Conservation (phyloP, 495 filamentous ascomycete genomes). For the Aspergillus sclerotioniger region DNA sequence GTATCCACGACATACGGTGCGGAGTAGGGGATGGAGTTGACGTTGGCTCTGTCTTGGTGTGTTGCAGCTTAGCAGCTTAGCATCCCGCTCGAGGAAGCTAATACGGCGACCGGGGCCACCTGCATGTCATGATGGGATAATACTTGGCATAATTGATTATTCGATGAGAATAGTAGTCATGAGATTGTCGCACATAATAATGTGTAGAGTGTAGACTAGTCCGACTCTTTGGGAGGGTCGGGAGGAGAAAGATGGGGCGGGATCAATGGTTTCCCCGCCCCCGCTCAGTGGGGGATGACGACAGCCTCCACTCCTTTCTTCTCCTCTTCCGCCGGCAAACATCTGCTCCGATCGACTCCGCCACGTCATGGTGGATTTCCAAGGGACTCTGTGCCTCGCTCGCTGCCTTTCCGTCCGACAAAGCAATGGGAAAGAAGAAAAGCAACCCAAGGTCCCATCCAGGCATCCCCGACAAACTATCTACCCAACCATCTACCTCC, state of each 20-base stretch:
- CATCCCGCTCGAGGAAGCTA: neutral
- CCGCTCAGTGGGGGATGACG: neutral
- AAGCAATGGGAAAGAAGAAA: neutral
- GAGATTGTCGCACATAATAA: neutral
- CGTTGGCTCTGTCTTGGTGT: neutral
- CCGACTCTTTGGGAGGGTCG: neutral
- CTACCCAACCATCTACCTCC: too few relatives aligned
- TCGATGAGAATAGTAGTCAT: neutral
- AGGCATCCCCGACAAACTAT: neutral
- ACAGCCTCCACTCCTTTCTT: neutral
- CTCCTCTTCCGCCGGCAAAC: neutral
- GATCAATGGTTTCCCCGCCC: neutral
- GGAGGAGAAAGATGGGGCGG: neutral
- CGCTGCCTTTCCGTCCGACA: neutral
- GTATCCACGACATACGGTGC: slow-evolving; percentile 5
- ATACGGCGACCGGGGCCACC: neutral
- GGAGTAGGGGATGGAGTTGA: slow-evolving; percentile 5
- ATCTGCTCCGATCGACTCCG: neutral
- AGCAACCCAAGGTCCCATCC: neutral
- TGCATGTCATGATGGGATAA: slow-evolving; percentile 4
- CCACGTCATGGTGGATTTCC: neutral
- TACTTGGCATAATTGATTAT: neutral
- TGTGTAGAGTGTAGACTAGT: neutral
- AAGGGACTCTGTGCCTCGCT: neutral
- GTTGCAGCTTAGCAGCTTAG: neutral